Base-by-base conservation (phyloP, 768 basidiomycete species). In the Mycena kentingensis region DNA sequence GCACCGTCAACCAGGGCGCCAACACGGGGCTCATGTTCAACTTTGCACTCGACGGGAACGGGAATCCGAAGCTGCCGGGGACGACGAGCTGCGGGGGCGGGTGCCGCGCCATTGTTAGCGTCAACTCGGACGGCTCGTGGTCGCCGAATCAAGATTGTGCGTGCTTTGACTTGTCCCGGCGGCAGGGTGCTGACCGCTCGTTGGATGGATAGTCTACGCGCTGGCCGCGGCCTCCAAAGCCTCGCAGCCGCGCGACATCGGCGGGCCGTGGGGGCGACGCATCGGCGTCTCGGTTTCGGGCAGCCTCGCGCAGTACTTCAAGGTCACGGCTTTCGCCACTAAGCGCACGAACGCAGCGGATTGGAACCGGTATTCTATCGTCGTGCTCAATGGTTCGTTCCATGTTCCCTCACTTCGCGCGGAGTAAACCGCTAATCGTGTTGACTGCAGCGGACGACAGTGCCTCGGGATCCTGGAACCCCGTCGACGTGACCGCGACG, bases 221-320 rank as follows among this genome's bases (percentile, higher is more conserved):
- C 82, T 90, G 80, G 86, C 84, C 0, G 87, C 89, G 45, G 84
- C 83, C 2, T 87, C 85, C 19, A 87, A 87, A 64, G 88, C 87
- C 2, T 78, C 85, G 45, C 73, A 86, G n/a, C 88, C 88, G 0
- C 80, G 82, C 37, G 88, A 91, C 44, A 60, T 63, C 0, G 82
- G 80, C 2, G 89, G 89, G 3, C 86, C 87, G 1, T 89, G 77
- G 65, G 88, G 83, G n/a, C 74, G 84, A 58, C 78, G 89, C 8
- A 82, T 90, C 44, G 84, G 80, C 4, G 82, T 84, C 8, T 76
- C 75, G 27, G 80, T 89, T 1, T 74, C 75, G 6, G 88, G 88
- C 0, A 70, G 60, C 18, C 68, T 81, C 7, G 71, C 61, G 55
- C 83, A 78, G 81, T 80, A 81, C 0, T 73, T 90, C 1, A 67